Conservation (phyloP, 192 early-diverging fungal species). For the Coemansia sp. region DNA sequence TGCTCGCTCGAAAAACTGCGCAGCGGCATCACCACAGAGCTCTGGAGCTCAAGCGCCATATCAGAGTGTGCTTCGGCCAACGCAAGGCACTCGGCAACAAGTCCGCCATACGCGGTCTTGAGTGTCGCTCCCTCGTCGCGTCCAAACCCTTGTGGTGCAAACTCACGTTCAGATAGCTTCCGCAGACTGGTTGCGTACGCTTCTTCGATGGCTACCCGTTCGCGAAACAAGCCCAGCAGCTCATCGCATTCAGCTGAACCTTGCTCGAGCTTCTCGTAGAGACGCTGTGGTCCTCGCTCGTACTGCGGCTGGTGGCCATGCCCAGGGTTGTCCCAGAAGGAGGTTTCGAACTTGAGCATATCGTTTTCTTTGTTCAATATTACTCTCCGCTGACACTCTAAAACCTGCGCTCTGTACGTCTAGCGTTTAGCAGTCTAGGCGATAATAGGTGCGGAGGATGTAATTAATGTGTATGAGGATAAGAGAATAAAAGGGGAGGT, state of each 20-base stretch:
- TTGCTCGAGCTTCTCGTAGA: constrained; percentile 54
- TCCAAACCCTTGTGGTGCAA: constrained; percentile 36
- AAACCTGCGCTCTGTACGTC: too few relatives aligned
- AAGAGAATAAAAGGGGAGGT: too few relatives aligned
- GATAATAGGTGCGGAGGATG: too few relatives aligned
- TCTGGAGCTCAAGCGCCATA: constrained; percentile 47
- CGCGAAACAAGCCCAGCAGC: constrained; percentile 46
- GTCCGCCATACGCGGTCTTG: constrained; percentile 50
- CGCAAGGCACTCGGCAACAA: constrained; percentile 42
- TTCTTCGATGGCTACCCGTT: constrained; percentile 49
- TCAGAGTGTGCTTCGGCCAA: constrained; percentile 40
- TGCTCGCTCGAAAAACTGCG: constrained; percentile 51
- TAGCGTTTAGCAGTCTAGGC: too few relatives aligned
- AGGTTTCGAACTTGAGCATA: constrained; percentile 57
- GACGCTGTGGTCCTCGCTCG: constrained; percentile 45
- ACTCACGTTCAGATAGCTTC: constrained; percentile 32
- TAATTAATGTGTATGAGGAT: too few relatives aligned
- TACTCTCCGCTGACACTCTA: too few relatives aligned
- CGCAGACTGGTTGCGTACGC: constrained; percentile 47
- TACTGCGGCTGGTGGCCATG: constrained; percentile 49
- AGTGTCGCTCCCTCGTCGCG: constrained; percentile 57
- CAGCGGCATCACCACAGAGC: constrained; percentile 45
- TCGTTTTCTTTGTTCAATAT: background rate
- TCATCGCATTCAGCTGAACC: constrained; percentile 50
- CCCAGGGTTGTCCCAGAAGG: constrained; percentile 57